Conservation (phyloP, 1,139 yeast genomes). For the Hyphopichia burtonii region DNA sequence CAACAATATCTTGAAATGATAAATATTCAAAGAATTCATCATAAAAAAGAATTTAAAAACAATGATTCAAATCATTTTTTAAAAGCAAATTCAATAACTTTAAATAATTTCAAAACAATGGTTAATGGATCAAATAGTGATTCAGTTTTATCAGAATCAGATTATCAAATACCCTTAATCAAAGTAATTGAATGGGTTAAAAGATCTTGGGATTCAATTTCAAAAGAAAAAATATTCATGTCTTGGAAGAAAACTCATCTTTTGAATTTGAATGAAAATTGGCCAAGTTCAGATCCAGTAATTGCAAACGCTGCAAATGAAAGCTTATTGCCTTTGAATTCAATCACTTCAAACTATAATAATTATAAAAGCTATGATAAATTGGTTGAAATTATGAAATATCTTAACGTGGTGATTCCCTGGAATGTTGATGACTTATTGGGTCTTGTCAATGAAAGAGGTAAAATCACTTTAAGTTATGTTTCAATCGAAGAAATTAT, state of each 20-base stretch:
- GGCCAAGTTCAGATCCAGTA: constrained; percentile 21
- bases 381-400: constrained; percentile 41
- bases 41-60: neutral
- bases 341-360: constrained; percentile 14
- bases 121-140: neutral
- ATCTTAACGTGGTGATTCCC: constrained; percentile 48
- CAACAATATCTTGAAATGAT: constrained; percentile 58
- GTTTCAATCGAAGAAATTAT: constrained; percentile 64
- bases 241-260: constrained; percentile 52
- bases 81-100: neutral
- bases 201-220: constrained; percentile 53
- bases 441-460: constrained; percentile 58
- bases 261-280: constrained; percentile 16
- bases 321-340: constrained; percentile 9
- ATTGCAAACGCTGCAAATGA: constrained; percentile 9
- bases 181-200: constrained; percentile 60
- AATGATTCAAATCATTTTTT: neutral
- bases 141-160: constrained; percentile 31
- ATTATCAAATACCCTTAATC: constrained; percentile 48
- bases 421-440: constrained; percentile 60
- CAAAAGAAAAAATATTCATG: constrained; percentile 43
- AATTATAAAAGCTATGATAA: constrained; percentile 29
- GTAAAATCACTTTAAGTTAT: constrained; percentile 52
- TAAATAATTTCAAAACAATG: constrained; percentile 1
- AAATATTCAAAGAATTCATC: constrained; percentile 33